phyloP scores from a whole-genome alignment of 2,329 filamentous ascomycete genomes.

The Fusarium sp. region DNA sequence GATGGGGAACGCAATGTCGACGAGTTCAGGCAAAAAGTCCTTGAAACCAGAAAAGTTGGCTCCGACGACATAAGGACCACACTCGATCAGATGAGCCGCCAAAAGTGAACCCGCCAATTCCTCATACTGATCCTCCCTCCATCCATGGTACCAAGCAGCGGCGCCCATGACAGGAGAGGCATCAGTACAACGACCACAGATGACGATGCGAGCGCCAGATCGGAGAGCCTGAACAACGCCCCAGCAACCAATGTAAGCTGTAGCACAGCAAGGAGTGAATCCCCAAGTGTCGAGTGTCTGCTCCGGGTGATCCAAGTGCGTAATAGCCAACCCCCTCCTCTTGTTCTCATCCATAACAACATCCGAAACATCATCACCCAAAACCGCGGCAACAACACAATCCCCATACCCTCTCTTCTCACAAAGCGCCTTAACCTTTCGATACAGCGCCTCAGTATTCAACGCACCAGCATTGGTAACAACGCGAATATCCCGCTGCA shows the following conservation, averaged over 20 bases:
- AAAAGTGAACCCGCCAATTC: constrained; percentile 62
- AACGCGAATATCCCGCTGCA: constrained; percentile 50
- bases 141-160: constrained; percentile 67
- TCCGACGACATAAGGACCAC: constrained; percentile 64
- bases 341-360: constrained; percentile 30
- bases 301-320: constrained; percentile 47
- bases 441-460: constrained; percentile 50
- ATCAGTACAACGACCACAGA: constrained; percentile 62
- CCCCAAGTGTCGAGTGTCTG: constrained; percentile 45
- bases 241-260: constrained; percentile 62
- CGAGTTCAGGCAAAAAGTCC: constrained; percentile 43
- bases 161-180: constrained; percentile 66
- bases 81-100: constrained; percentile 67
- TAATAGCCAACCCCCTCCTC: constrained; percentile 30
- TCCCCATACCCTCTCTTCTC: constrained; percentile 42
- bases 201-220: constrained; percentile 59
- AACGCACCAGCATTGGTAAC: constrained; percentile 55
- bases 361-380: constrained; percentile 54
- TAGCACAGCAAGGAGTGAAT: constrained; percentile 43
- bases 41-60: constrained; percentile 65
- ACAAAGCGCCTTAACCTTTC: constrained; percentile 47
- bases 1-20: constrained; percentile 53
- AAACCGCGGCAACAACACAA: constrained; percentile 51
- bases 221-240: constrained; percentile 58
- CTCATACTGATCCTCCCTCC: constrained; percentile 61